phyloP scores from a whole-genome alignment of 805 yeast species.

The Kluyveromyces aestuarii region DNA sequence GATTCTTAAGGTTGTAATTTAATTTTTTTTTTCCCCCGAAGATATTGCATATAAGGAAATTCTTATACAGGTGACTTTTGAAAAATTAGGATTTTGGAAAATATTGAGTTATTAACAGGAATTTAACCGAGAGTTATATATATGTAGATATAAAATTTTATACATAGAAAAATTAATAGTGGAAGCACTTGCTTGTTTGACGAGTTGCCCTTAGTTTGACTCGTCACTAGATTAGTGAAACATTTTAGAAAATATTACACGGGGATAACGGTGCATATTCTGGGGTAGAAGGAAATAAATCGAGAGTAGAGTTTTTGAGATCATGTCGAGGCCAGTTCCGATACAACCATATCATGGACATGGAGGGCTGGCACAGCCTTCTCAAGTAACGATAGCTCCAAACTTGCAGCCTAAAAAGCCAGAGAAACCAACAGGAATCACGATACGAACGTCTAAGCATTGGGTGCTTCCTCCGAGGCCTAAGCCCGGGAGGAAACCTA shows the following conservation, averaged over 20 bases:
- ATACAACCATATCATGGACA: constrained; percentile 2
- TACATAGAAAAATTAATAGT: background rate
- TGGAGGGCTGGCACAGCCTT: background rate
- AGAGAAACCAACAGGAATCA: constrained; percentile 16
- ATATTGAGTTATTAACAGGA: background rate
- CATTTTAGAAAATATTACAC: background rate
- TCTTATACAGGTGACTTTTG: background rate
- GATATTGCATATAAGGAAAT: background rate
- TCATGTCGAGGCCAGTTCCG: constrained; percentile 1
- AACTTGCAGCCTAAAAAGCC: constrained; percentile 6
- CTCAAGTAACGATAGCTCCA: constrained; percentile 7
- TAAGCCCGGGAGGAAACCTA: constrained; percentile 53
- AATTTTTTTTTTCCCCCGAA: no score
- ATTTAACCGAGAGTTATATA: background rate
- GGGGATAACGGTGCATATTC: background rate
- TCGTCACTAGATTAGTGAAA: background rate
- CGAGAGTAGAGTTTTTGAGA: background rate
- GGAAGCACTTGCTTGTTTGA: background rate
- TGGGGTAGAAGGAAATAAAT: background rate
- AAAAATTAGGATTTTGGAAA: background rate
- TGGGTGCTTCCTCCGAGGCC: constrained; percentile 87
- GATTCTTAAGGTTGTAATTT: no score
- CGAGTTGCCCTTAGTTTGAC: background rate
- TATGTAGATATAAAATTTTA: no score
- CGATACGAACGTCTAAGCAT: constrained; percentile 56